Base-by-base conservation (phyloP, 345 rosid genomes). In the Citrus hindsii region DNA sequence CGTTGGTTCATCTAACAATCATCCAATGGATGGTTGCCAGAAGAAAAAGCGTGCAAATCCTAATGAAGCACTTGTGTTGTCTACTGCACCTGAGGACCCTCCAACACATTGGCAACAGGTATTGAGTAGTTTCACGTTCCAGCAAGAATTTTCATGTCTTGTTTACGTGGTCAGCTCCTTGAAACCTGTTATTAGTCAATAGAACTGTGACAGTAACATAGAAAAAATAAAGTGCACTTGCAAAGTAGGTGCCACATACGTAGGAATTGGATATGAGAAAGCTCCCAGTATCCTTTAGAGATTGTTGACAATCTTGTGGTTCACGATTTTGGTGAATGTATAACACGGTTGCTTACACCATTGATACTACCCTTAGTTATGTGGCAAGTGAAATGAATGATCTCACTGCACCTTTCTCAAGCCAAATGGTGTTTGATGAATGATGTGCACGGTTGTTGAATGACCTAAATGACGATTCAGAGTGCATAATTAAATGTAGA, bases 41-140 rank as follows among this genome's bases (percentile, higher is more conserved):
- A 83, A 82, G 81, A 96, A 87, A 86, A 96, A 90, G 83, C 87
- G 95, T 42, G 73, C 87, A 79, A 89, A 88, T 81, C 95, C 92
- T 18, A 89, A 82, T 82, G 91, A 89, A 77, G 81, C 92, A 59
- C 87, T 92, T 75, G 89, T 89, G 74, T 87, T 96, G 69, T 96
- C 99, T 65, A 94, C 99, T 59, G 89, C 98, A 62, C 99, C 98
- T 0, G 99, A 94, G 89, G 92, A 93, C 65, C 92, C 94, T 58
- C 95, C 97, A 72, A 95, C 97, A 58, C 99, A 95, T 83, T 95
- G 98, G 99, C 93, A 95, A 83, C 99, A 95, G 94, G 99, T 94
- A 88, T 46, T 56, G 33, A 59, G 73, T 80, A 72, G 53, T 62
- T 55, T 30, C 66, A 51, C 46, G 24, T 27, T 66, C 25, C 25